Base-by-base conservation (phyloP, 1,284 basidiomycete genomes). In the Austroboletus novae-zelandiae region DNA sequence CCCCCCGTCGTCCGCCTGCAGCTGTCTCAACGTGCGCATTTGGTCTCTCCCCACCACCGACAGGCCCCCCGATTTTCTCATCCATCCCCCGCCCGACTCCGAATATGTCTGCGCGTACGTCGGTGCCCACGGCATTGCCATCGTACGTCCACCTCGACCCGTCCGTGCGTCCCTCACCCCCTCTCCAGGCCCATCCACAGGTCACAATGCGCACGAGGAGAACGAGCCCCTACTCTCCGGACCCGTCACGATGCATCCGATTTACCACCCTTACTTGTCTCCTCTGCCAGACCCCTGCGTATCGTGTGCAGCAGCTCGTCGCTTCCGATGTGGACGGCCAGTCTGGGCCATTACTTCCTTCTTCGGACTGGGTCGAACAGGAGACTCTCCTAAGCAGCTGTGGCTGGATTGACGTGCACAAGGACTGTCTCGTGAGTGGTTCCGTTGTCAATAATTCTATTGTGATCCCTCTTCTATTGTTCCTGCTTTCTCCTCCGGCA, bases 391-490 rank as follows among this genome's bases (percentile, higher is more conserved):
- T 80, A 67, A 85, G 82, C 56, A 67, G 75, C 27, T 79, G 69
- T 47, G 88, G 89, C 4, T 89, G 85, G 84, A 76, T 91, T 48
- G 83, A 91, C 57, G 77, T 90, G 8, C 76, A 82, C 60, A 76
- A 75, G 46, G 74, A 75, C 45, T 84, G 81, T 61, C 61, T 88
- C 68, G 89, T 91, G 67, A 77, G 87, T 78, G 51, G 44, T 30
- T 30, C 13, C 29, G 18, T 37, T 18, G 2, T 18, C 23, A 25
- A 20, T 31, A 30, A n/a, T 42, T 47, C 31, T 43, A 37, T 51
- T 50, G 50, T 53, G 35, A 23, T 13, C 27, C 31, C 43, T 23
- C 43, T n/a, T 27, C 5, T 35, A 44, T 27, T 32, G 40, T 42
- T 43, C 35, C 11, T 54, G 31, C 51, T 47, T 55, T 55, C 41